A percentile compares a stretch with the other conserved stretches of the same genome.
Evolutionary conservation across 2,329 filamentous ascomycete genomes (phyloP).

Genomic region (Exophiala viscosa): DNA sequence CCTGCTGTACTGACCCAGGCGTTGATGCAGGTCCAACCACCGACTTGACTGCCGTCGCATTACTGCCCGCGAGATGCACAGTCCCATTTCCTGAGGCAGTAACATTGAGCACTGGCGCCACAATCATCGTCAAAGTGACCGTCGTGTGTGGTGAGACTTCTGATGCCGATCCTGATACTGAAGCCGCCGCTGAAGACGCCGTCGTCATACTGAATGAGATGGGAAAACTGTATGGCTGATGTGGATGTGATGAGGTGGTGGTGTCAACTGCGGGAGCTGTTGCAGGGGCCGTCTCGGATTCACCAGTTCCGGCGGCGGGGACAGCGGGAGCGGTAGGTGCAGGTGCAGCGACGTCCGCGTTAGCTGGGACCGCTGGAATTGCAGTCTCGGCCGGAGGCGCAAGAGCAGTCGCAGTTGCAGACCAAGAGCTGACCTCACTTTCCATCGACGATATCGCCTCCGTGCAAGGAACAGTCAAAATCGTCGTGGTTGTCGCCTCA

Average conservation of each 20-base stretch:
- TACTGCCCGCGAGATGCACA: no score
- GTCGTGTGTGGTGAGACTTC: not conserved
- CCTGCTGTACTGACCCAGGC: no score
- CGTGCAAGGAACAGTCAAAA: conserved; percentile 19
- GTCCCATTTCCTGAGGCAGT: no score
- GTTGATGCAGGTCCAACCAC: no score
- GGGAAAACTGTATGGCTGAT: conserved; percentile 10
- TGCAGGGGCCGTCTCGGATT: not conserved
- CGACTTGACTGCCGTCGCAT: no score
- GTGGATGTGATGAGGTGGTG: not conserved
- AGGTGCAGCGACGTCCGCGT: no score
- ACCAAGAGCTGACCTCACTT: conserved; percentile 4
- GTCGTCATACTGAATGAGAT: conserved; percentile 14
- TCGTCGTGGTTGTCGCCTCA: conserved; percentile 8
- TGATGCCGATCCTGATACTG: not conserved
- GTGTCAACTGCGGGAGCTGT: not conserved
- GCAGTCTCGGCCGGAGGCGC: no score
- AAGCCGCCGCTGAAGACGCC: not conserved
- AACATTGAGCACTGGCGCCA: not conserved
- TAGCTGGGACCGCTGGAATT: no score
- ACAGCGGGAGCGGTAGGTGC: not conserved
- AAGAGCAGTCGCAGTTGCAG: not conserved
- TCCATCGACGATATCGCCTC: conserved; percentile 11
- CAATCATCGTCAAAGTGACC: conserved; percentile 11
- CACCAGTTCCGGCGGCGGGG: not conserved